A percentile compares a stretch with the other conserved stretches of the same genome.
phyloP scores from a whole-genome alignment of 2,329 filamentous ascomycete genomes.

The Aspergillus sp. region DNA sequence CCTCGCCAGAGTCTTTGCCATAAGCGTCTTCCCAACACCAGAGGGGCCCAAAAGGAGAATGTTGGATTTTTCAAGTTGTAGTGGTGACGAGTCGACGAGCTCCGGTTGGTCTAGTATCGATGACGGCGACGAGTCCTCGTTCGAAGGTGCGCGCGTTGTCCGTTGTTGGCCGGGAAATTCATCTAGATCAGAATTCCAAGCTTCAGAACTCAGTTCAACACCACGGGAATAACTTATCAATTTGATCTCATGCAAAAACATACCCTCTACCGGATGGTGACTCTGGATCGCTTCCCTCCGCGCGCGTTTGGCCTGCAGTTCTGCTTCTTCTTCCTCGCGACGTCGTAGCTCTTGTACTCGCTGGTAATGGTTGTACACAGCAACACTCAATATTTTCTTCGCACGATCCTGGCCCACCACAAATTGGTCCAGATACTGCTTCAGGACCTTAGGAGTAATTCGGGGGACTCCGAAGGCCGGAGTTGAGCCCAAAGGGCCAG shows the following conservation, averaged over 20 bases:
- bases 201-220: too few species aligned
- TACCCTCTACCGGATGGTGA: constrained; percentile 73
- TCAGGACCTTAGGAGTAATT: constrained; percentile 64
- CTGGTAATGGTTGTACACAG: constrained; percentile 96
- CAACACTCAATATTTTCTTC: constrained; percentile 84
- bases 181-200: constrained; percentile 37
- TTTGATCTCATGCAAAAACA: constrained; percentile 2
- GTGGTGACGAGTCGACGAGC: constrained; percentile 51
- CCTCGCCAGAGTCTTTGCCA: constrained; percentile 81
- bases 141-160: constrained; percentile 39
- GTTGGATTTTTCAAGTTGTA: constrained; percentile 94
- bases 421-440: constrained; percentile 89
- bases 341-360: constrained; percentile 71
- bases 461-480: constrained; percentile 54
- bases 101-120: constrained; percentile 27
- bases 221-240: neutral
- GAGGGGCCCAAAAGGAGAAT: constrained; percentile 86
- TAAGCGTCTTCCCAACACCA: constrained; percentile 93
- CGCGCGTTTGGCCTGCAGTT: constrained; percentile 65
- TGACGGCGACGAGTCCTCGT: constrained; percentile 18
- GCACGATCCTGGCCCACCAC: constrained; percentile 94
- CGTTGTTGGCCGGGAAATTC: constrained; percentile 60
- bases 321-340: constrained; percentile 74
- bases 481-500: constrained; percentile 58
- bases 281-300: constrained; percentile 63